Percentiles rank a stretch among this genome's conserved stretches.
Conservation (phyloP, 192 early-diverging fungal genomes). For the Gigaspora rosea region DNA sequence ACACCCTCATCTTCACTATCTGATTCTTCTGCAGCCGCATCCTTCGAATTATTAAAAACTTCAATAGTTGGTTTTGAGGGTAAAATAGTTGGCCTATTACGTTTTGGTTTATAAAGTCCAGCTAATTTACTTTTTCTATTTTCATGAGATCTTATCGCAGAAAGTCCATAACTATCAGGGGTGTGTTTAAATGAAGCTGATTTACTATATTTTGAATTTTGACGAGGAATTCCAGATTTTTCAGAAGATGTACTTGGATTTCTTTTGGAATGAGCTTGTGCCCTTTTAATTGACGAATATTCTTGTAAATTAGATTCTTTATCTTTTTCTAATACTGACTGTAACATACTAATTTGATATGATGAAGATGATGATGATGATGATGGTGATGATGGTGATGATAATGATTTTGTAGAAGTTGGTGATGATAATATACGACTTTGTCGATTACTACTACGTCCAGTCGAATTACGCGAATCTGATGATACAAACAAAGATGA, state of each 20-base stretch:
- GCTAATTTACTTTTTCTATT: not conserved
- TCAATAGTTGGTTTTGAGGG: constrained; percentile 50
- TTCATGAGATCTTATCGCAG: not conserved
- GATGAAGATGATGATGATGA: not conserved
- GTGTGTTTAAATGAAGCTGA: not conserved
- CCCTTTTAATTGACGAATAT: not conserved
- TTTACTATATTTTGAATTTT: not conserved
- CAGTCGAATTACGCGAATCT: not conserved
- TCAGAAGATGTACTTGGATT: not conserved
- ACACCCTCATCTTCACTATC: constrained; percentile 54
- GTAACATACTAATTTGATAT: not conserved
- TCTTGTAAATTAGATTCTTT: not conserved
- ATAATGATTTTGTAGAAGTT: not conserved
- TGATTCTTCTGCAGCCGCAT: constrained; percentile 56
- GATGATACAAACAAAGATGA: not conserved
- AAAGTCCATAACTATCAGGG: not conserved
- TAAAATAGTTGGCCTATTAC: not conserved
- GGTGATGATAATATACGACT: not conserved
- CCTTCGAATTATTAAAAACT: constrained; percentile 55
- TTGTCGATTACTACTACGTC: not conserved
- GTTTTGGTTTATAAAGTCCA: constrained; percentile 13
- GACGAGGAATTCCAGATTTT: not conserved
- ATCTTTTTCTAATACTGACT: constrained; percentile 3
- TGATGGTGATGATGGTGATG: not conserved
- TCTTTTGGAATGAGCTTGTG: not conserved